Percentiles rank a stretch among this genome's conserved stretches.
Conservation (phyloP, 345 rosid genomes). For the Psidium friedrichsthalianum region DNA sequence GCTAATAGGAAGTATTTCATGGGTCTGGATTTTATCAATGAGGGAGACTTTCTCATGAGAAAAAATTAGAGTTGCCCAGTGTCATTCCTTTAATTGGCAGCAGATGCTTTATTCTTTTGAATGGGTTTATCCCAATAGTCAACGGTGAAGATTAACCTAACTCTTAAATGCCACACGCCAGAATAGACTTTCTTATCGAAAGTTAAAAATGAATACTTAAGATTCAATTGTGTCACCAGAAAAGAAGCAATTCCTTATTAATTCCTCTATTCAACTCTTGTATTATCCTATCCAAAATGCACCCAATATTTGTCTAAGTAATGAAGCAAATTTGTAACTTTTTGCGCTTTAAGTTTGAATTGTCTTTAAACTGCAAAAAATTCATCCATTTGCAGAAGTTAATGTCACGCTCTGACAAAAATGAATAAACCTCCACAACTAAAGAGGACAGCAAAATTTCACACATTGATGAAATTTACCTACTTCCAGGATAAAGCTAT, state of each 20-base stretch:
- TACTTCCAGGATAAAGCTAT: not conserved
- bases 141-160: not conserved
- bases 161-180: not conserved
- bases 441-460: not conserved
- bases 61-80: not conserved
- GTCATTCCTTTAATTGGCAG: not conserved
- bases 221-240: not conserved
- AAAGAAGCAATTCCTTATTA: not conserved
- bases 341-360: not conserved
- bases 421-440: not conserved
- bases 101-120: not conserved
- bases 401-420: not conserved
- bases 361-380: not conserved
- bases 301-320: not conserved
- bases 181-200: not conserved
- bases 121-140: not conserved
- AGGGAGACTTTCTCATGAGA: not conserved
- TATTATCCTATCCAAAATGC: not conserved
- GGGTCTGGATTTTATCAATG: not conserved
- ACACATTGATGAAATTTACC: not conserved
- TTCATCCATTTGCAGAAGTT: not conserved
- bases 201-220: not conserved
- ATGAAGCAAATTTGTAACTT: not conserved
- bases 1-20: not conserved
- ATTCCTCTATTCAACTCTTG: not conserved